phyloP scores from a whole-genome alignment of 306 rosid genomes.

The Quercus suber region DNA sequence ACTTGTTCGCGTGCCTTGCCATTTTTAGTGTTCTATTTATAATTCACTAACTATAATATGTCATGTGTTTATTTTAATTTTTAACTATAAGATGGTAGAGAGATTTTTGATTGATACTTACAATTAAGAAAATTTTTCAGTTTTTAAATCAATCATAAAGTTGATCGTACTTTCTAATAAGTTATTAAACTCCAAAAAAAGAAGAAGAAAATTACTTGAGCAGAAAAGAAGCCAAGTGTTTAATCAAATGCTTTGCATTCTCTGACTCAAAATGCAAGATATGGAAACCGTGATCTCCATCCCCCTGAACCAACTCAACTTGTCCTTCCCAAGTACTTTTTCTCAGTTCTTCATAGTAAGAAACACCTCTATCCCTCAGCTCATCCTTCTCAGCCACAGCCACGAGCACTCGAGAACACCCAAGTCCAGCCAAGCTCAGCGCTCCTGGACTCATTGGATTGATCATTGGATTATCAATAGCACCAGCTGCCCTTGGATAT shows the following conservation, averaged over 20 bases:
- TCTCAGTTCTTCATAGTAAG: conserved; percentile 26
- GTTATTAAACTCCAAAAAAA: no score
- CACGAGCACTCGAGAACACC: conserved; percentile 33
- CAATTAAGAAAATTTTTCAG: no score
- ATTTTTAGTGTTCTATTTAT: no score
- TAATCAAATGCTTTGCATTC: conserved; percentile 5
- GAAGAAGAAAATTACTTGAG: neutral
- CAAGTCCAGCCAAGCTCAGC: conserved; percentile 34
- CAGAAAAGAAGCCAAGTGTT: conserved; percentile 37
- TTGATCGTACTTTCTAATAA: no score
- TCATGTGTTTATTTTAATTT: no score
- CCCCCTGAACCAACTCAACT: conserved; percentile 26
- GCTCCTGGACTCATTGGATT: conserved; percentile 38
- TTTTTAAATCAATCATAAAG: no score
- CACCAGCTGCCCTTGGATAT: conserved; percentile 33
- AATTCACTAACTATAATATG: no score
- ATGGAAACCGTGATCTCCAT: conserved; percentile 34
- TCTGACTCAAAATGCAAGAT: neutral
- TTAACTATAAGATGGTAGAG: no score
- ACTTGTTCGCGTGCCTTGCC: no score
- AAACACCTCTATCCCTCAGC: conserved; percentile 34
- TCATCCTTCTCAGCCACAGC: conserved; percentile 20
- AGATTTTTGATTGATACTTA: no score
- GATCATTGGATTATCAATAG: conserved; percentile 33
- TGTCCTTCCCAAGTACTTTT: conserved; percentile 45